These are phyloP conservation scores for Carex littledalei DNA, from an alignment of 176 grass and related monocot genomes.

Conservation along the genomic window DNA sequence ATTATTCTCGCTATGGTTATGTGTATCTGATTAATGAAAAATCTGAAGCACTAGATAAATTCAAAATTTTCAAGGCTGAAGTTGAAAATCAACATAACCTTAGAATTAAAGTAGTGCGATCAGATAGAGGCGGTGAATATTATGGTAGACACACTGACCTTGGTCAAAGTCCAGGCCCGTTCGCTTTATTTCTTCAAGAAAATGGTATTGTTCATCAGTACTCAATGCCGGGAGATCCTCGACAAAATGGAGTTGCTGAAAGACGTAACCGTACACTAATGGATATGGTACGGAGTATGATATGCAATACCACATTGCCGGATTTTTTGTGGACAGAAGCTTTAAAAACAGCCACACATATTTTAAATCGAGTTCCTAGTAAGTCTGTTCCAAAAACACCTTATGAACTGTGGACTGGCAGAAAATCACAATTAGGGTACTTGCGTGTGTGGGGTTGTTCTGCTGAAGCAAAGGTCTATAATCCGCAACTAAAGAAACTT, in stretches of 20 bases:
- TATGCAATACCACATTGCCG: neutral
- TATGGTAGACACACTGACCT: neutral
- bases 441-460: neutral
- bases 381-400: slow-evolving; percentile 17
- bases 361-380: neutral
- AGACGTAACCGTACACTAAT: slow-evolving; percentile 8
- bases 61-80: neutral
- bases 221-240: neutral
- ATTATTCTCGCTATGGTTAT: slow-evolving; percentile 16
- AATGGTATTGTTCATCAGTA: slow-evolving; percentile 16
- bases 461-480: too few species aligned
- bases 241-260: neutral
- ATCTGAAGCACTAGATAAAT: too few species aligned
- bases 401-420: slow-evolving; percentile 1
- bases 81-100: neutral
- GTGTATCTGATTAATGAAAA: neutral
- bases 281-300: slow-evolving; percentile 6
- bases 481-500: too few species aligned
- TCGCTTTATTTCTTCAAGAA: slow-evolving; percentile 4
- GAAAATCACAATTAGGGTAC: neutral
- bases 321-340: neutral
- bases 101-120: neutral
- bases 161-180: neutral
- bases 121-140: slow-evolving; percentile 15
- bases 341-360: neutral